Evolutionary conservation across 352 stramenopile species (phyloP).

Genomic region (Phytophthora uliginosa): DNA sequence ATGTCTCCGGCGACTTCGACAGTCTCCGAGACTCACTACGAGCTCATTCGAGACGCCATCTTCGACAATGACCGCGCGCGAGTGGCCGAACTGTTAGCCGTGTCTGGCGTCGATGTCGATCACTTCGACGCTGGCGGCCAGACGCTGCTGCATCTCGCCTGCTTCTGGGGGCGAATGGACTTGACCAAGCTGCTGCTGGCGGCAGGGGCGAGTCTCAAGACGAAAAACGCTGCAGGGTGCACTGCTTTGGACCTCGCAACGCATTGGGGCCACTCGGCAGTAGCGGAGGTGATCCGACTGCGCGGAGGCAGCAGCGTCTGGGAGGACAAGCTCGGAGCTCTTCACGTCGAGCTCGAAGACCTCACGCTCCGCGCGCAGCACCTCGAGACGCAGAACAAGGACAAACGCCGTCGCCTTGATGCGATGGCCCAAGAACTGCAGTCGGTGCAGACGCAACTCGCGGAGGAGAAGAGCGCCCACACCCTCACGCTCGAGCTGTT

Average conservation of each 20-base stretch:
- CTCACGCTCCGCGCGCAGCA: slow-evolving; percentile 31
- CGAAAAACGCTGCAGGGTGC: slow-evolving; percentile 77
- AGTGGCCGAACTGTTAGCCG: slow-evolving; percentile 52
- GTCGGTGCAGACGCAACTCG: slow-evolving; percentile 42
- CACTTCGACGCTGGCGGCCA: slow-evolving; percentile 80
- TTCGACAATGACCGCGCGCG: slow-evolving; percentile 71
- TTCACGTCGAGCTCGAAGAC: slow-evolving; percentile 78
- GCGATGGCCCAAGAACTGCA: slow-evolving; percentile 41
- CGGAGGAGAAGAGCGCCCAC: slow-evolving; percentile 60
- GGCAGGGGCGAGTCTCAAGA: slow-evolving; percentile 72
- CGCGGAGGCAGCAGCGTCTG: slow-evolving; percentile 73
- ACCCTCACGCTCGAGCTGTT: slow-evolving; percentile 11
- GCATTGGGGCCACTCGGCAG: slow-evolving; percentile 79
- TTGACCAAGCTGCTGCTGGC: slow-evolving; percentile 69
- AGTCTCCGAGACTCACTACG: slow-evolving; percentile 63
- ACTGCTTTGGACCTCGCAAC: slow-evolving; percentile 78
- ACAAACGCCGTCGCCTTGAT: slow-evolving; percentile 37
- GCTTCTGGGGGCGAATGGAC: slow-evolving; percentile 80
- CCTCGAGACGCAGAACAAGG: slow-evolving; percentile 40
- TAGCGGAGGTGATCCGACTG: slow-evolving; percentile 75
- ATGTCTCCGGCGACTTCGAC: slow-evolving; percentile 20
- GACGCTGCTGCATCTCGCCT: slow-evolving; percentile 78
- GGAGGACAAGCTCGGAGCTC: slow-evolving; percentile 76
- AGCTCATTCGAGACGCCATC: slow-evolving; percentile 76
- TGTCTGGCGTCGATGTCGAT: slow-evolving; percentile 63